Percentiles rank a stretch among this genome's conserved stretches.
phyloP scores from a whole-genome alignment of 805 yeast genomes.

The Wickerhamiella spandovensis region DNA sequence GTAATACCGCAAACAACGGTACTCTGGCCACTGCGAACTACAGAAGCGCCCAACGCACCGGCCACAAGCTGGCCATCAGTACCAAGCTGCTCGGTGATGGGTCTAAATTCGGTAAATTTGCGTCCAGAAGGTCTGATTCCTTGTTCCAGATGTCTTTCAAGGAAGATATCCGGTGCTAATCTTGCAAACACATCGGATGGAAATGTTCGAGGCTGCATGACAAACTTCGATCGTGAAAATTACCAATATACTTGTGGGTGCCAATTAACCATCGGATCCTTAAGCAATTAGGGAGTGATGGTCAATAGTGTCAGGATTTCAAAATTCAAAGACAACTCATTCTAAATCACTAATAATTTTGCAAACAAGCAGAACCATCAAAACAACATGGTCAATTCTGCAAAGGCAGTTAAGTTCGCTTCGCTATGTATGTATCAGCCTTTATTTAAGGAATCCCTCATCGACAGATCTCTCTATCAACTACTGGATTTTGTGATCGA shows the following conservation, averaged over 20 bases:
- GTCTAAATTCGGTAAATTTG: constrained; percentile 56
- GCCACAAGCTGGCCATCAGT: constrained; percentile 11
- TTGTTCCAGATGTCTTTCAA: constrained; percentile 61
- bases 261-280: background rate
- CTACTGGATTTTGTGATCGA: too few species aligned
- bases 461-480: too few species aligned
- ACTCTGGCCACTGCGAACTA: constrained; percentile 58
- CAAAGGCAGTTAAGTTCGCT: too few species aligned
- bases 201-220: constrained; percentile 41
- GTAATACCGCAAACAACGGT: constrained; percentile 59
- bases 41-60: constrained; percentile 49
- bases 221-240: background rate
- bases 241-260: background rate
- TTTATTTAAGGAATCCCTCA: too few species aligned
- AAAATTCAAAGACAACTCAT: too few species aligned
- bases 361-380: too few species aligned
- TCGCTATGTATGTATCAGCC: too few species aligned
- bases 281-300: too few species aligned
- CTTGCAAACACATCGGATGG: constrained; percentile 74
- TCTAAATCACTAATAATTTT: too few species aligned
- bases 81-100: constrained; percentile 29
- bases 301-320: too few species aligned
- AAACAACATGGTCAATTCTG: too few species aligned
- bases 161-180: constrained; percentile 71
- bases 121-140: constrained; percentile 68